These are phyloP conservation scores for Trichoderma sp. DNA, from an alignment of 2,329 filamentous ascomycete genomes.

Conservation along the genomic window DNA sequence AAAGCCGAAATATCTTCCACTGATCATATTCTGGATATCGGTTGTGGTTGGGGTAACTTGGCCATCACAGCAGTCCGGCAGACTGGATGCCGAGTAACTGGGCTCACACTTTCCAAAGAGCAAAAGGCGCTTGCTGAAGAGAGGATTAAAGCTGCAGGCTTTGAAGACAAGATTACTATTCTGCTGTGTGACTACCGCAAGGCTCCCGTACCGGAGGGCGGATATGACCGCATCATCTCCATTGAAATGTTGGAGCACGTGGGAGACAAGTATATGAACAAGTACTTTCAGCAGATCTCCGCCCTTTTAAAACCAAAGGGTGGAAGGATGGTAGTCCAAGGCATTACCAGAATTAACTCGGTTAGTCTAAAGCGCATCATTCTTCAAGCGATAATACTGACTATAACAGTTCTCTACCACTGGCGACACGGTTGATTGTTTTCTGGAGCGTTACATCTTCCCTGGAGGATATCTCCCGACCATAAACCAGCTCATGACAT, in stretches of 20 bases:
- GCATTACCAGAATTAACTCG: conserved; percentile 58
- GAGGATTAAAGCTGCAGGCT: conserved; percentile 58
- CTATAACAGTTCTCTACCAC: background rate
- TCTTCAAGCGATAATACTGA: background rate
- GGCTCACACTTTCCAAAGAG: conserved; percentile 63
- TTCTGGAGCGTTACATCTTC: conserved; percentile 58
- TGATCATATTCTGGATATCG: conserved; percentile 71
- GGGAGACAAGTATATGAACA: conserved; percentile 61
- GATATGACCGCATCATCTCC: conserved; percentile 68
- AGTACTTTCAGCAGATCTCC: conserved; percentile 64
- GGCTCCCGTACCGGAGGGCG: conserved; percentile 49
- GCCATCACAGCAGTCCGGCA: conserved; percentile 64
- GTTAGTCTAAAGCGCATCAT: background rate
- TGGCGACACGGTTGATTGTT: background rate
- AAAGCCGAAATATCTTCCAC: conserved; percentile 58
- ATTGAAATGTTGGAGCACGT: conserved; percentile 78
- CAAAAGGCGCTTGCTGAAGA: conserved; percentile 66
- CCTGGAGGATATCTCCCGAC: conserved; percentile 69
- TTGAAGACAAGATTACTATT: conserved; percentile 59
- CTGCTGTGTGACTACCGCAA: conserved; percentile 66
- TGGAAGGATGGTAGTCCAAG: conserved; percentile 68
- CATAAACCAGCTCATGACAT: conserved; percentile 53
- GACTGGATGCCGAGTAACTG: conserved; percentile 66
- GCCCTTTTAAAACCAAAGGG: conserved; percentile 60
- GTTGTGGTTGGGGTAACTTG: conserved; percentile 71